Evolutionary conservation across 768 basidiomycete species (phyloP), one percentile per base, ranked within the genome.

Genomic region (Lentinula sp.): DNA sequence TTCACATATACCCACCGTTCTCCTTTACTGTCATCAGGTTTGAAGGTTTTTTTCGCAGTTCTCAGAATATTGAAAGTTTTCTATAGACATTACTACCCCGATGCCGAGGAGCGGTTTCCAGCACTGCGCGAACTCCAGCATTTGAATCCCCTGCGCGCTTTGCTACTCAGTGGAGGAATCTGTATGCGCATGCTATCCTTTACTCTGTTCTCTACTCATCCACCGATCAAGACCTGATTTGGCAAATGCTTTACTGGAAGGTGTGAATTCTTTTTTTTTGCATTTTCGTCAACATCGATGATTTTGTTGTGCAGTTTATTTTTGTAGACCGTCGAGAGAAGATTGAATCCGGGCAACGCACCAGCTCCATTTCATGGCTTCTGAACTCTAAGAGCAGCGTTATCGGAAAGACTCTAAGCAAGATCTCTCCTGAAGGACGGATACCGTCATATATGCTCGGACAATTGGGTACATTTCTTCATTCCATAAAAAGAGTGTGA

Each of bases 201-300:
- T 18, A 6, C 16, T 2, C 54, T 56, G 35, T 61, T 31, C n/a
- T 55, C 23, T 42, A 31, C 37, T n/a, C 45, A 42, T 48, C 64
- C 45, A 42, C 42, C 9, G 62, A 32, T 4, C 48, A 64, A 98
- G 95, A 97, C 71, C 75, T 92, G 39, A 80, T 91, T 35, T 98
- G 96, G 96, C 96, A 98, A 76, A 68, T 88, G 34, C 73, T 94
- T 31, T 98, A 98, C 69, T 98, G 93, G 89, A 96, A 97, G 80
- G 88, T 86, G 64, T 61, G 70, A 34, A 37, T 28, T 8, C 34
- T 37, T 55, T 23, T 37, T 35, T 54, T 13, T 35, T 31, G 46
- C 6, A 52, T 60, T 48, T 52, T 23, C 50, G 9, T 28, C 28
- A 28, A 28, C 28, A 28, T 28, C 28, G 28, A 3, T 28, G n/a